These are phyloP conservation scores for Platismatia glauca DNA, from an alignment of 495 filamentous ascomycete genomes.

Conservation along the genomic window DNA sequence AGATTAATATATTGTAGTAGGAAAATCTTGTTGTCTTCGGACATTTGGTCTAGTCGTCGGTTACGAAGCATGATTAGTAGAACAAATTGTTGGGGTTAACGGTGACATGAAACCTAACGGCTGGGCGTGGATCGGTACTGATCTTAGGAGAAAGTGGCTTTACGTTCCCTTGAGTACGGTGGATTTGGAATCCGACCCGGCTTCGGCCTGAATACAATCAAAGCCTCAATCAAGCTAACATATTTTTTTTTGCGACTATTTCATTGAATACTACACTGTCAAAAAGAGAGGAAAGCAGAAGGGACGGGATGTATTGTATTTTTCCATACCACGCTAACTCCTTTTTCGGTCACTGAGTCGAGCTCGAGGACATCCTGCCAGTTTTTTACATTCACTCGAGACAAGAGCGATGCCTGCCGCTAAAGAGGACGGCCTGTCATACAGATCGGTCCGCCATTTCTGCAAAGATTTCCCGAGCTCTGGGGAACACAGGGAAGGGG, in stretches of 20 bases:
- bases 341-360: not conserved
- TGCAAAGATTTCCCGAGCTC: not conserved
- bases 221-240: not conserved
- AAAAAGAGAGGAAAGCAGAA: not conserved
- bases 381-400: not conserved
- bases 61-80: not conserved
- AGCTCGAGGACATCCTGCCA: not conserved
- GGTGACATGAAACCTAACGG: not conserved
- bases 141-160: conserved; percentile 10
- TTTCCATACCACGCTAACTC: conserved; percentile 3
- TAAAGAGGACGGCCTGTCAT: not conserved
- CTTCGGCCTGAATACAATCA: not conserved
- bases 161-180: not conserved
- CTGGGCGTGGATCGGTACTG: conserved; percentile 4
- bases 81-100: conserved; percentile 1
- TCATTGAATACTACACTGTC: not conserved
- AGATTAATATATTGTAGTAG: not conserved
- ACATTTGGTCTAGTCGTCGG: not conserved
- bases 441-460: not conserved
- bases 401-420: not conserved
- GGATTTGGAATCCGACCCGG: not conserved
- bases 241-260: not conserved
- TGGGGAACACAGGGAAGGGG: not conserved
- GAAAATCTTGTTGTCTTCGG: not conserved
- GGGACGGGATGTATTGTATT: not conserved